Evolutionary conservation across 75 land plant genomes (phyloP).

Genomic region (Pinus albicaulis): DNA sequence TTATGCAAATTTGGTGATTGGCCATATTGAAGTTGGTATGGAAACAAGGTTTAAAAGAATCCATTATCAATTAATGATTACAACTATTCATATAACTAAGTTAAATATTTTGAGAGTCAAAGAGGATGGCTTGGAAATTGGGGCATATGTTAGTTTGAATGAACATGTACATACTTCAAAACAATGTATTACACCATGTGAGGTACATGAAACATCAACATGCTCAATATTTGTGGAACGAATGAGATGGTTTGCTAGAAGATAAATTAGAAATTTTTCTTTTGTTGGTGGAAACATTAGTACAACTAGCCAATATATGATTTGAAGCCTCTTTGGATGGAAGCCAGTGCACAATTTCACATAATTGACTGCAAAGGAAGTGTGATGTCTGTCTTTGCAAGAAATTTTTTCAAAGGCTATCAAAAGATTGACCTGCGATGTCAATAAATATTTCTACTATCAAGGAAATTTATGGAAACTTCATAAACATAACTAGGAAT

Average conservation of each 20-base stretch:
- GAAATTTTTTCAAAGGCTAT: conserved; percentile 81
- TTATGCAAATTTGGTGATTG: conserved; percentile 79
- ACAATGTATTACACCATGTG: conserved; percentile 30
- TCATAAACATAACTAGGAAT: no score
- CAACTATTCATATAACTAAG: conserved; percentile 77
- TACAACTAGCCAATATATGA: conserved; percentile 99
- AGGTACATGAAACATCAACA: conserved; percentile 62
- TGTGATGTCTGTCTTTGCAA: conserved; percentile 50
- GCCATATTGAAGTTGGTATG: conserved; percentile 93
- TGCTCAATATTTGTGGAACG: conserved; percentile 79
- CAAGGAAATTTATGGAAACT: no score
- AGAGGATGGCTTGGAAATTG: no score
- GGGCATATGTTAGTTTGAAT: conserved; percentile 75
- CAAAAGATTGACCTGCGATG: conserved; percentile 73
- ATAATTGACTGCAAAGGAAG: no score
- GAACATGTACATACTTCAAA: conserved; percentile 44
- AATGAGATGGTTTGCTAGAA: conserved; percentile 94
- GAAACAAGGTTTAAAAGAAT: conserved; percentile 80
- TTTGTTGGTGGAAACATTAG: conserved; percentile 98
- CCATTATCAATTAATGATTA: conserved; percentile 67
- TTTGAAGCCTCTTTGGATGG: conserved; percentile 97
- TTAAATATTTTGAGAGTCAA: no score
- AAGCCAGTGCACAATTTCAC: conserved; percentile 75
- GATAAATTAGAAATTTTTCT: conserved; percentile 87
- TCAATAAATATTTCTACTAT: conserved; percentile 66